Percentiles rank a stretch among this genome's conserved stretches.
Conservation (phyloP, 257 asterid species). For the Ehretia macrophylla region DNA sequence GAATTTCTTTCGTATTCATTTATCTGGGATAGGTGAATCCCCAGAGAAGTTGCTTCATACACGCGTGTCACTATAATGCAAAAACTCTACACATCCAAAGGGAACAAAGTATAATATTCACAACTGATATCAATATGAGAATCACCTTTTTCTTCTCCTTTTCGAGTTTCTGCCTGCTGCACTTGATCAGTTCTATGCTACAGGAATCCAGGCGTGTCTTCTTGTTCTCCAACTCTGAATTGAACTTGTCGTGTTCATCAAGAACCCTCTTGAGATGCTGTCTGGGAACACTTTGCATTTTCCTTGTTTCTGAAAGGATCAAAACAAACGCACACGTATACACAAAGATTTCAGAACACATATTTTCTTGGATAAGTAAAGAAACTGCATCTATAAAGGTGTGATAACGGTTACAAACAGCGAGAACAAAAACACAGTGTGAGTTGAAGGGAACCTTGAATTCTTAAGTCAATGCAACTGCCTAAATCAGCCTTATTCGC, state of each 20-base stretch:
- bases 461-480: conserved; percentile 58
- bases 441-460: conserved; percentile 54
- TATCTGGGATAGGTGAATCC: too few species aligned
- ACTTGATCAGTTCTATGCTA: conserved; percentile 75
- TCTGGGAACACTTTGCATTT: conserved; percentile 61
- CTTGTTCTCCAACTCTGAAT: conserved; percentile 60
- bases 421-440: conserved; percentile 9
- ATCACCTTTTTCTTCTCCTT: conserved; percentile 69
- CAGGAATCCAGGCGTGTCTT: conserved; percentile 62
- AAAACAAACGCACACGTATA: background rate
- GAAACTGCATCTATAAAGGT: background rate
- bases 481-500: conserved; percentile 44
- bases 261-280: conserved; percentile 66
- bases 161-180: conserved; percentile 74
- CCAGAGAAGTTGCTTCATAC: background rate
- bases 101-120: background rate
- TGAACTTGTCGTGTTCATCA: conserved; percentile 65
- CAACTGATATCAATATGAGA: background rate
- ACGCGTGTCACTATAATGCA: background rate
- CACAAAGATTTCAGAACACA: background rate
- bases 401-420: background rate
- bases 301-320: conserved; percentile 53
- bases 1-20: too few species aligned
- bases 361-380: background rate
- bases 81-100: background rate